Evolutionary conservation across 208 protist genomes (phyloP).

Genomic region (Ichthyophonus hoferi): DNA sequence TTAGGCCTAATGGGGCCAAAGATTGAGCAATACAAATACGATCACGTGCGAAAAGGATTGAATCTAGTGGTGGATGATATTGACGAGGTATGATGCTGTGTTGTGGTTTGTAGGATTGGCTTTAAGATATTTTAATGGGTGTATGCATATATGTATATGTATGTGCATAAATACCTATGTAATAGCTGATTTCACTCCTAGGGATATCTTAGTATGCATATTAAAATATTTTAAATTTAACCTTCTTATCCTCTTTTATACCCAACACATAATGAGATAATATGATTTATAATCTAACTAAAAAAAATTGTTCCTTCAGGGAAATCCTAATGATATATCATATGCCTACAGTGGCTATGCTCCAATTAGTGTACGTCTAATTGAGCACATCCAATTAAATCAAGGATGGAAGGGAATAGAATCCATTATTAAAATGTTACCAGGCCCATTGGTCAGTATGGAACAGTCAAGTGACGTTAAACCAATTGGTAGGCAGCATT

Average conservation of each 20-base stretch:
- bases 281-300: too few relatives aligned
- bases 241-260: not conserved
- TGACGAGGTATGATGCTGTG: too few relatives aligned
- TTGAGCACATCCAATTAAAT: not conserved
- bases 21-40: not conserved
- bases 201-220: not conserved
- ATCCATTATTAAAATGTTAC: not conserved
- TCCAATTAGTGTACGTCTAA: slow-evolving; percentile 34
- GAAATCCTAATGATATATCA: slow-evolving; percentile 12
- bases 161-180: too few relatives aligned
- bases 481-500: too few relatives aligned
- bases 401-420: slow-evolving; percentile 1
- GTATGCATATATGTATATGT: too few relatives aligned
- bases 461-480: too few relatives aligned
- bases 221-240: not conserved
- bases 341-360: slow-evolving; percentile 42
- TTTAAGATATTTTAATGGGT: too few relatives aligned
- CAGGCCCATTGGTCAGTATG: too few relatives aligned
- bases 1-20: not conserved
- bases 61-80: slow-evolving; percentile 32
- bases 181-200: not conserved
- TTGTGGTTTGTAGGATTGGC: too few relatives aligned
- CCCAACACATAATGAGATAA: too few relatives aligned
- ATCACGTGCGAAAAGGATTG: slow-evolving; percentile 15
- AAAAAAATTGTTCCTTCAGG: too few relatives aligned